A percentile compares a stretch with the other conserved stretches of the same genome.
Evolutionary conservation across 2,329 filamentous ascomycete genomes (phyloP).

Genomic region (Phaeosphaeriaceae sp.): DNA sequence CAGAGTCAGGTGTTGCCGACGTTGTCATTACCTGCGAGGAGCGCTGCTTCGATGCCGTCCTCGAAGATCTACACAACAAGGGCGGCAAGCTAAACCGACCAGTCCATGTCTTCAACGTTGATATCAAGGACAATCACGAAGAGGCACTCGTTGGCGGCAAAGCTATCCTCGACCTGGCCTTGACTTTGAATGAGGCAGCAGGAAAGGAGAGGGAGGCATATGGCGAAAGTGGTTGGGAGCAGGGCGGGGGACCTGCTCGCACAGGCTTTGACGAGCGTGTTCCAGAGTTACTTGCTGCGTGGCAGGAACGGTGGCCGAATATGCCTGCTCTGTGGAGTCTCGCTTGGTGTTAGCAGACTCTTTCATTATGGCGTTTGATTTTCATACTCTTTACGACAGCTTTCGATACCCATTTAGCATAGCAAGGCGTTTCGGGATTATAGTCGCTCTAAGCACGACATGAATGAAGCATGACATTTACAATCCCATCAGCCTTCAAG

Average conservation of each 20-base stretch:
- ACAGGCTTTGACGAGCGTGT: conserved; percentile 90
- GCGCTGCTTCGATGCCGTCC: conserved; percentile 95
- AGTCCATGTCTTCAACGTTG: conserved; percentile 97
- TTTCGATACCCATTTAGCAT: conserved; percentile 32
- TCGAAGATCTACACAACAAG: conserved; percentile 88
- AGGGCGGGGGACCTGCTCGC: conserved; percentile 64
- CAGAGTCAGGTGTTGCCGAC: conserved; percentile 89
- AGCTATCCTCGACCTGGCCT: conserved; percentile 89
- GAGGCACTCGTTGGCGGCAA: conserved; percentile 89
- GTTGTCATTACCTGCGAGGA: conserved; percentile 98
- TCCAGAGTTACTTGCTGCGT: conserved; percentile 86
- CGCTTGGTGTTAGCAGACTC: conserved; percentile 76
- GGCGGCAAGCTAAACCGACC: conserved; percentile 88
- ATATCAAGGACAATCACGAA: conserved; percentile 98
- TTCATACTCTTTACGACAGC: conserved; percentile 4
- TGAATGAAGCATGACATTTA: background rate
- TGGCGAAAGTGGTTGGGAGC: conserved; percentile 72
- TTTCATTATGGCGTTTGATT: conserved; percentile 7
- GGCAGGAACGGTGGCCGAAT: conserved; percentile 95
- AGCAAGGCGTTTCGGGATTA: conserved; percentile 27
- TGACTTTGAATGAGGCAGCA: conserved; percentile 82
- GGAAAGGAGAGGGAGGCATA: conserved; percentile 74
- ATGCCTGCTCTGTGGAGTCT: conserved; percentile 92
- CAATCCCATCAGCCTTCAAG: background rate
- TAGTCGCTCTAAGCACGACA: background rate